Evolutionary conservation across 75 land plant genomes (phyloP).

Genomic region (Cryptomeria japonica): DNA sequence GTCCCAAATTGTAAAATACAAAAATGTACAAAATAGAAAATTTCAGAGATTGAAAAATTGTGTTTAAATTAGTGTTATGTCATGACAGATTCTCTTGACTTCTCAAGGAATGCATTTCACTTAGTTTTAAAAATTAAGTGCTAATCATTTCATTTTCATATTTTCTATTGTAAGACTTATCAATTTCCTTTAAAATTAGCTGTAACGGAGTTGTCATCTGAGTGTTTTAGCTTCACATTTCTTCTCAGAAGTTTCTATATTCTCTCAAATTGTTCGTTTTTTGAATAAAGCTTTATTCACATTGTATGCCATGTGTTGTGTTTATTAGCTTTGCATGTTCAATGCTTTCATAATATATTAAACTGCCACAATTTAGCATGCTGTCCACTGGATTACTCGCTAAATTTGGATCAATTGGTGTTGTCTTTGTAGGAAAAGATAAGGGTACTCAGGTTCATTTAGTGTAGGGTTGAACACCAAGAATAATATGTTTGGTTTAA

Average conservation of each 20-base stretch:
- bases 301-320: background rate
- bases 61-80: background rate
- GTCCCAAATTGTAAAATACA: background rate
- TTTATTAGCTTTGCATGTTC: background rate
- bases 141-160: background rate
- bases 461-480: too few species aligned
- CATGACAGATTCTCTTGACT: background rate
- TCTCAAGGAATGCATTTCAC: background rate
- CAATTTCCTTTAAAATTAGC: background rate
- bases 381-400: background rate
- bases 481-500: too few species aligned
- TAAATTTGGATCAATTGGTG: background rate
- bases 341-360: background rate
- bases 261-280: background rate
- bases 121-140: background rate
- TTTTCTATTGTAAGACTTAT: background rate
- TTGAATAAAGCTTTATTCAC: background rate
- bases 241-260: background rate
- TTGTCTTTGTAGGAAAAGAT: background rate
- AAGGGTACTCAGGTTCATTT: too few species aligned
- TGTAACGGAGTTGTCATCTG: background rate
- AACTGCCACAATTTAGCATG: background rate
- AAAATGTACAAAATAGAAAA: too few species aligned
- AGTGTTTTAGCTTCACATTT: background rate
- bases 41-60: background rate